Conservation (phyloP, 768 basidiomycete genomes). For the Mycena filopes region DNA sequence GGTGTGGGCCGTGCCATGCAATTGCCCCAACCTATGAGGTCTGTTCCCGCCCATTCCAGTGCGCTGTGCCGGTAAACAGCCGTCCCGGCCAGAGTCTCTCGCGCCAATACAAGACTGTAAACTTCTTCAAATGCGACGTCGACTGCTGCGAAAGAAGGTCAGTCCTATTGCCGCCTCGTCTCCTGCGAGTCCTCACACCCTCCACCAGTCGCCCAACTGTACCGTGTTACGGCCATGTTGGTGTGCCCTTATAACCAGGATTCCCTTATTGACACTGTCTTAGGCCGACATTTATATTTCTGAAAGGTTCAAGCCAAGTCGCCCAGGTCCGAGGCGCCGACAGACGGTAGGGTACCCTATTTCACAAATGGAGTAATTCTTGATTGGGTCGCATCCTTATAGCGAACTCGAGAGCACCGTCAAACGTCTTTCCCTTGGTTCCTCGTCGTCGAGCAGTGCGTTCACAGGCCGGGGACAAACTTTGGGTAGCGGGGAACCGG, state of each 20-base stretch:
- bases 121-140: slow-evolving; percentile 88
- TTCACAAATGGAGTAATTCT: background rate
- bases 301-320: slow-evolving; percentile 73
- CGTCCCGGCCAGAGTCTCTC: slow-evolving; percentile 76
- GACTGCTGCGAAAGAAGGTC: slow-evolving; percentile 77
- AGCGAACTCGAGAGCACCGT: slow-evolving; percentile 74
- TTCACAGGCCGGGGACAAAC: slow-evolving; percentile 83
- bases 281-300: slow-evolving; percentile 88
- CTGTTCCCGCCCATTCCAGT: too few relatives aligned
- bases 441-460: slow-evolving; percentile 50
- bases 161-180: too few relatives aligned
- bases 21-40: slow-evolving; percentile 85
- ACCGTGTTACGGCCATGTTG: slow-evolving; percentile 80
- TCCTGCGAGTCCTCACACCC: too few relatives aligned
- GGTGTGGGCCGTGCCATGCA: slow-evolving; percentile 89
- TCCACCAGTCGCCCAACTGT: slow-evolving; percentile 60
- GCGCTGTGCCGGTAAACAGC: too few relatives aligned
- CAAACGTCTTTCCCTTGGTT: slow-evolving; percentile 61
- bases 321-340: slow-evolving; percentile 82
- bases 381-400: background rate
- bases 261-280: background rate
- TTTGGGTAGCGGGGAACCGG: slow-evolving; percentile 61
- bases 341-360: slow-evolving; percentile 56
- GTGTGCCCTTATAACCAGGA: slow-evolving; percentile 38
- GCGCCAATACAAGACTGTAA: slow-evolving; percentile 73